These are phyloP conservation scores for Trichocladium uniseriatum DNA, from an alignment of 495 filamentous ascomycete genomes.

Conservation along the genomic window DNA sequence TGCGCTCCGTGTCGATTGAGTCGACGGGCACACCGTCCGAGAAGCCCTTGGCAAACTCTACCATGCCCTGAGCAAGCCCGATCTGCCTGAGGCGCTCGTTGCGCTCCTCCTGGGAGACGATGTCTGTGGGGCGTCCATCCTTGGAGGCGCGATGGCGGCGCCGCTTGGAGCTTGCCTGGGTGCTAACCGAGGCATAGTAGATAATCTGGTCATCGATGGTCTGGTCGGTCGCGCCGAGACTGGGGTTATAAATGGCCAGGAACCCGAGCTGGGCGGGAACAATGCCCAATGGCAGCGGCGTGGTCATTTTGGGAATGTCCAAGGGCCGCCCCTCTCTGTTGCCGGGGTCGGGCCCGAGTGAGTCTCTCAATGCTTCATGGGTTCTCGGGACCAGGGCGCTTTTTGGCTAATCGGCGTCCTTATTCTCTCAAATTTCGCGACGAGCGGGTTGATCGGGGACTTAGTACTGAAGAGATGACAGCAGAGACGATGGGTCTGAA, in stretches of 20 bases:
- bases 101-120: slow-evolving; percentile 47
- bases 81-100: slow-evolving; percentile 86
- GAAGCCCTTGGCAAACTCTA: slow-evolving; percentile 85
- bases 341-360: no score
- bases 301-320: background rate
- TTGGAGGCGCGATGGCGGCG: slow-evolving; percentile 22
- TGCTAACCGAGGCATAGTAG: slow-evolving; percentile 68
- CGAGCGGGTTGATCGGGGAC: no score
- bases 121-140: slow-evolving; percentile 30
- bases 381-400: no score
- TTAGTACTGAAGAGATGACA: no score
- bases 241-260: slow-evolving; percentile 89
- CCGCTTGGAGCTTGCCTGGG: slow-evolving; percentile 24
- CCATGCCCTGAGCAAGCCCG: slow-evolving; percentile 96
- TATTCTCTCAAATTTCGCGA: no score
- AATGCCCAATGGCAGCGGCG: slow-evolving; percentile 12
- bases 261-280: slow-evolving; percentile 81
- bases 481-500: no score
- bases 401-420: no score
- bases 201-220: slow-evolving; percentile 84
- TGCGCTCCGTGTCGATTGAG: slow-evolving; percentile 83
- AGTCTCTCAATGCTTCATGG: no score
- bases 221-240: slow-evolving; percentile 78
- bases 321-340: no score
- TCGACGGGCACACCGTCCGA: slow-evolving; percentile 66